Evolutionary conservation across 164 flowering plant species (phyloP), one percentile per base, ranked within the genome.

Genomic region (Houttuynia cordata): DNA sequence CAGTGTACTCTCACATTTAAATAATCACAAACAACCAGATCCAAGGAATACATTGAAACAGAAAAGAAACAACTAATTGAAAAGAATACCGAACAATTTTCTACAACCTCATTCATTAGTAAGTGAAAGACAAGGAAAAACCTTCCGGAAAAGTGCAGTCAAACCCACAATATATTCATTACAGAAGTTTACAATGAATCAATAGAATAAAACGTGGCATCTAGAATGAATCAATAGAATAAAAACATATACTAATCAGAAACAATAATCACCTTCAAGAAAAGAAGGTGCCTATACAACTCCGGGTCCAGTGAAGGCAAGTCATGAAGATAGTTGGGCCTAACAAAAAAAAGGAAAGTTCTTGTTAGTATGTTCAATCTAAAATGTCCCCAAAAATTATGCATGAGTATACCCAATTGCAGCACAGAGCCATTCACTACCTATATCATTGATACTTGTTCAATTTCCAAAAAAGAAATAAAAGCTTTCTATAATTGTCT

Each of bases 241-340:
- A 30, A 30, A 30, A 30, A 30, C 37, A 6, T 30, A 30, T 17
- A 10, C 49, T 20, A 53, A 53, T 53, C 22, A 53, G n/a, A 23
- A 53, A 19, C 10, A 53, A 19, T 14, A 37, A 42, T 75, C 68
- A 92, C 98, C 94, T 93, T 90, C 25, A 94, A 75, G 68, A 86
- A 94, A 47, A 91, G 82, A 65, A 94, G 96, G 70, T 94, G 99
- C 41, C 89, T 91, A 73, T 91, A 90, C 60, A 94, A 70, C 71
- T 94, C 97, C 41, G 96, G 99, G 68, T 94, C 99, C 72, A 94
- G 66, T 18, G 99, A 94, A 68, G 99, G 97, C 76, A 94, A 79
- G 68, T 94, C 96, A 72, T 94, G 86, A 69, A 90, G 78, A 76
- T 88, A 88, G 74, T 94, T 94, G 70, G 81, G 65, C 89, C 98